Evolutionary conservation across 306 rosid species (phyloP).

Genomic region (Ziziphus jujuba): DNA sequence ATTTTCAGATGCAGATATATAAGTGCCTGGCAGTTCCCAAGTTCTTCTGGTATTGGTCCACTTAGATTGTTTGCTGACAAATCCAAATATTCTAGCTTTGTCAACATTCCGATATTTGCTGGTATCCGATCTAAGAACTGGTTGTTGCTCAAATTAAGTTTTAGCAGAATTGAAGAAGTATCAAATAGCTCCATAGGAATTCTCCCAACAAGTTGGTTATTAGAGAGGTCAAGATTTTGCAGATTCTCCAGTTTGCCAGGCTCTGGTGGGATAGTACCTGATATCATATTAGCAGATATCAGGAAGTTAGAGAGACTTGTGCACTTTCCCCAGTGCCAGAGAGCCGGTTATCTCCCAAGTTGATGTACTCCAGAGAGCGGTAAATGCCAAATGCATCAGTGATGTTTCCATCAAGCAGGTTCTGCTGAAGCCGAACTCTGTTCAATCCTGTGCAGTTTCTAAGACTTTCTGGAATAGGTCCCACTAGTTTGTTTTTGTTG

Average conservation of each 20-base stretch:
- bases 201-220: constrained; percentile 45
- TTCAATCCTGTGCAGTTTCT: no score
- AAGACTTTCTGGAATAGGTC: constrained; percentile 56
- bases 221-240: constrained; percentile 36
- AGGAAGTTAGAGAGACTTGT: constrained; percentile 35
- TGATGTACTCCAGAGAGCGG: constrained; percentile 17
- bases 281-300: constrained; percentile 49
- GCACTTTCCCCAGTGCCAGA: constrained; percentile 62
- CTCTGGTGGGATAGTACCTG: constrained; percentile 57
- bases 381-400: constrained; percentile 39
- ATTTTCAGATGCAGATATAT: constrained; percentile 51
- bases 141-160: constrained; percentile 50
- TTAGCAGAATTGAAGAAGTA: constrained; percentile 33
- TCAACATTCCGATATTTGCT: constrained; percentile 21
- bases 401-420: constrained; percentile 55
- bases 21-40: constrained; percentile 23
- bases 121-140: constrained; percentile 49
- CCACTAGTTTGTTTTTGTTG: constrained; percentile 48
- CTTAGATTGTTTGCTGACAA: constrained; percentile 48
- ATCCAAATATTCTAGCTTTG: constrained; percentile 38
- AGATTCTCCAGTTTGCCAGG: constrained; percentile 38
- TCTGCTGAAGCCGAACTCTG: constrained; percentile 55
- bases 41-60: constrained; percentile 45
- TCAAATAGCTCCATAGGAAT: constrained; percentile 52
- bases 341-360: constrained; percentile 40